Conservation (phyloP, 192 early-diverging fungal genomes). For the Coemansia sp. region DNA sequence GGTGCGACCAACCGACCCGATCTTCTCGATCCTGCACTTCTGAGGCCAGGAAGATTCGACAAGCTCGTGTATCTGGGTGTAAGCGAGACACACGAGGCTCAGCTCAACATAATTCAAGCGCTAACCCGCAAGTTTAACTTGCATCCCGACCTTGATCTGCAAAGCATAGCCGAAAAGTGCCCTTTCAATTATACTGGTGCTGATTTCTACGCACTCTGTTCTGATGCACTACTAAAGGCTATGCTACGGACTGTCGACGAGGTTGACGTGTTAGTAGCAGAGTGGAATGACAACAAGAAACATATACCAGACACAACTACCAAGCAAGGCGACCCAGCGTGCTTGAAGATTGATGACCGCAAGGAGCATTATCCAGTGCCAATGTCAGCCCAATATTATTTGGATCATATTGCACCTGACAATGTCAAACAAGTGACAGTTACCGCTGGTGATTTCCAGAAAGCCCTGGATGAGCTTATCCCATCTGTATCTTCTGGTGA, state of each 20-base stretch:
- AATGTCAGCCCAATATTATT: conserved; percentile 86
- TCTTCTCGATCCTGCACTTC: conserved; percentile 86
- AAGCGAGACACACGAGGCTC: conserved; percentile 81
- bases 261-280: conserved; percentile 59
- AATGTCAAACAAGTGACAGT: conserved; percentile 82
- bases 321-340: neutral
- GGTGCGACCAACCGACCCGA: conserved; percentile 99
- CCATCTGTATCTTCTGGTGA: conserved; percentile 88
- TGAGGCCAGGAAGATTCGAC: conserved; percentile 96
- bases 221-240: conserved; percentile 95
- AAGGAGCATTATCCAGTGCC: conserved; percentile 54
- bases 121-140: conserved; percentile 96
- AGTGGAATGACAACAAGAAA: conserved; percentile 31
- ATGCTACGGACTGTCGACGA: conserved; percentile 83
- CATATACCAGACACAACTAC: conserved; percentile 6
- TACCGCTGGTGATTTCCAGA: conserved; percentile 75
- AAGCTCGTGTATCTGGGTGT: conserved; percentile 96
- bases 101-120: conserved; percentile 87
- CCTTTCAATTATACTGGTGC: conserved; percentile 96
- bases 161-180: conserved; percentile 73
- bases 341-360: neutral
- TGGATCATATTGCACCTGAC: conserved; percentile 74
- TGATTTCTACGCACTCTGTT: conserved; percentile 97
- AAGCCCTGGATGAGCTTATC: conserved; percentile 78
- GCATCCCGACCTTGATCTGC: conserved; percentile 72